Evolutionary conservation across 805 yeast genomes (phyloP), one percentile per base, ranked within the genome.

Genomic region (Starmerella sirachaensis): DNA sequence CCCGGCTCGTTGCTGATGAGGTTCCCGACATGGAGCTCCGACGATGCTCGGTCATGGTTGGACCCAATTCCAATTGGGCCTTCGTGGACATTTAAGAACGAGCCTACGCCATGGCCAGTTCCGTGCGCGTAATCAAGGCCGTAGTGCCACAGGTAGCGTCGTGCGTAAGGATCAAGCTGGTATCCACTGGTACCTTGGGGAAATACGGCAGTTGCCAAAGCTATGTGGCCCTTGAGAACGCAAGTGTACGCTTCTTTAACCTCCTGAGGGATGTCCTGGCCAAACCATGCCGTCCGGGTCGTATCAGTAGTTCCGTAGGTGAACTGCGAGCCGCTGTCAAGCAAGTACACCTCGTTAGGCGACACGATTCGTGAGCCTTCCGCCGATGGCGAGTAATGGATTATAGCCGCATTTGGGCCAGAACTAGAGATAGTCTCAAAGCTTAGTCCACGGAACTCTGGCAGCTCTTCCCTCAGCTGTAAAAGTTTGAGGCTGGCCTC

Each of bases 51-150:
- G 6, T 33, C 13, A 8, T 26, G 25, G 13, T 31, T 33, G 12
- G 37, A 26, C 8, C 46, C 80, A 42, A 91, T 74, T 12, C 86
- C 93, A 38, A 88, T 69, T 1, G 97, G 97, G 0, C 93, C 91
- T 54, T 93, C 95, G 57, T 91, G 98, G 13, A 91, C 97, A 56
- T 79, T 78, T 31, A 93, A 72, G 55, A 69, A 88, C 16, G 86
- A 69, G 2, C 95, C 97, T n/a, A 91, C 80, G 4, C 98, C 98
- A 59, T 91, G 98, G 2, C 97, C 95, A 0, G 97, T 84, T 8
- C 98, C 97, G 59, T 91, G 98, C 46, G 77, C 72, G 56, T 81
- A 91, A 56, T 82, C 91, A 33, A 83, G 63, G 0, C 97, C 97
- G 36, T 74, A 66, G 27, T 72, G 64, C 85, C 93, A 81, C 42